Conservation (phyloP, 2,329 filamentous ascomycete species). For the Tolypocladium ovalisporum region DNA sequence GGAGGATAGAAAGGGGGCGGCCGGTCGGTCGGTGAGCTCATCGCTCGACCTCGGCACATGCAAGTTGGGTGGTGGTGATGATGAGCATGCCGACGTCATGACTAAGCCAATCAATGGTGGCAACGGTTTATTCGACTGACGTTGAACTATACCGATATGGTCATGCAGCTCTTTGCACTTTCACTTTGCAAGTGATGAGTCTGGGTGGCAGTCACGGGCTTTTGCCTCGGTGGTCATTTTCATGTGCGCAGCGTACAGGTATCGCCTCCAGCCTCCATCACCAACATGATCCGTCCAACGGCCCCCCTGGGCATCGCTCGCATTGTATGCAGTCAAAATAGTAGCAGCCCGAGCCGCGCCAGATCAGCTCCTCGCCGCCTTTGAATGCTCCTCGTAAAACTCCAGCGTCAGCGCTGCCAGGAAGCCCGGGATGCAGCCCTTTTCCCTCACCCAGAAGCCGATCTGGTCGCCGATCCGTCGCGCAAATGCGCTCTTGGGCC, state of each 20-base stretch:
- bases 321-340: neutral
- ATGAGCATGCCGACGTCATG: neutral
- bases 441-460: slow-evolving; percentile 90
- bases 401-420: slow-evolving; percentile 83
- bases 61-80: neutral
- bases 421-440: slow-evolving; percentile 89
- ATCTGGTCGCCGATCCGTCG: slow-evolving; percentile 75
- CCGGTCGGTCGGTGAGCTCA: neutral
- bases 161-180: neutral
- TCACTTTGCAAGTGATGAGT: neutral
- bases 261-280: neutral
- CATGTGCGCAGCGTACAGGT: neutral
- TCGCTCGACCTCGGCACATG: neutral
- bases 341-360: neutral
- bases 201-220: neutral
- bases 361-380: slow-evolving; percentile 1
- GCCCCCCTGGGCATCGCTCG: neutral
- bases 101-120: neutral
- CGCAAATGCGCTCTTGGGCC: slow-evolving; percentile 78
- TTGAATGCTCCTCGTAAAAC: slow-evolving; percentile 65
- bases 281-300: neutral
- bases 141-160: neutral
- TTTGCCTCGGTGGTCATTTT: neutral
- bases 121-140: neutral
- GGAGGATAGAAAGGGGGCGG: neutral